These are phyloP conservation scores for Pseudopediastrum boryanum DNA, from an alignment of 139 green algal species.

Conservation along the genomic window DNA sequence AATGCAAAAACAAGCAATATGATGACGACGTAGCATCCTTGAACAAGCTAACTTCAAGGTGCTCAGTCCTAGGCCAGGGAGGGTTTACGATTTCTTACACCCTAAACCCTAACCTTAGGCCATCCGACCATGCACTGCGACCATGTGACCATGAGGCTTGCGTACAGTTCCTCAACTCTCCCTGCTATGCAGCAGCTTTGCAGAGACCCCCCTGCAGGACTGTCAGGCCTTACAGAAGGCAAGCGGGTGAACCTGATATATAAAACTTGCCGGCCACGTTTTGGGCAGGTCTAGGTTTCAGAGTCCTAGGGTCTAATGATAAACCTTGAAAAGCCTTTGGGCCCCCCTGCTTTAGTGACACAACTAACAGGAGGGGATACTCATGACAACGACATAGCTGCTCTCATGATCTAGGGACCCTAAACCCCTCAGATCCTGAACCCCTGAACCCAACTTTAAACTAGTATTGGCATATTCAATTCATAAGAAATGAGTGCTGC, in stretches of 20 bases:
- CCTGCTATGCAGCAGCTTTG: background rate
- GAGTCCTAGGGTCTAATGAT: too few relatives aligned
- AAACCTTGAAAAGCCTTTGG: too few relatives aligned
- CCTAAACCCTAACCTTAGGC: too few relatives aligned
- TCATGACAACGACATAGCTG: too few relatives aligned
- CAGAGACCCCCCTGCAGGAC: background rate
- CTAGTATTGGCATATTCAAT: background rate
- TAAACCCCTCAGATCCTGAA: constrained; percentile 9
- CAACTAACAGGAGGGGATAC: too few relatives aligned
- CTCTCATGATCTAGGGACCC: too few relatives aligned
- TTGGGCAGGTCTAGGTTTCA: background rate
- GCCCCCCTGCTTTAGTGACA: too few relatives aligned
- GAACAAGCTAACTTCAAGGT: too few relatives aligned
- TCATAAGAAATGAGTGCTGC: background rate
- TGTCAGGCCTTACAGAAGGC: background rate
- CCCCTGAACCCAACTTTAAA: background rate
- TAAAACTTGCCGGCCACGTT: background rate
- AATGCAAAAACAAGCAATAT: too few relatives aligned
- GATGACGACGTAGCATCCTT: too few relatives aligned
- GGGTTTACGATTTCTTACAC: too few relatives aligned
- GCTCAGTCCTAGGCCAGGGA: too few relatives aligned
- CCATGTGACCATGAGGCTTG: background rate
- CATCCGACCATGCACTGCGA: background rate
- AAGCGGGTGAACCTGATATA: background rate
- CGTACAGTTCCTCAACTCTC: background rate